Base-by-base conservation (phyloP, 2,329 filamentous ascomycete species). In the Xylariaceae sp. region DNA sequence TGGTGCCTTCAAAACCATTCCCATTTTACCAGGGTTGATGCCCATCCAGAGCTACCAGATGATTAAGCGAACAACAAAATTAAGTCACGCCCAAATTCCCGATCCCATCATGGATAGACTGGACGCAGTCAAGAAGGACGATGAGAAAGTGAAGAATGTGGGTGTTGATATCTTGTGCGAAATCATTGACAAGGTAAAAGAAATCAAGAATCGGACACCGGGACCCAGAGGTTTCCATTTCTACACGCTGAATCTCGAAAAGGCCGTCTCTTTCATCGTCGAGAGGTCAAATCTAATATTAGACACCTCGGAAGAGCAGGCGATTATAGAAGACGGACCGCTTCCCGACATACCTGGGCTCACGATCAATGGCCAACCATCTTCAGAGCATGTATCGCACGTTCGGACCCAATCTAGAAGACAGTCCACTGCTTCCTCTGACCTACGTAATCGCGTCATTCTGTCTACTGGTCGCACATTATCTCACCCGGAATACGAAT, bases 1-100 rank as follows among this genome's bases (percentile, higher is more conserved):
- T 62, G 90, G 90, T 3, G 79, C 81, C 2, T 96, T 99, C 72
- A 89, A 88, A 70, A 82, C 81, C 2, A 87, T 96, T 19, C 87
- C 89, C 6, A 95, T 99, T 58, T 88, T 99, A 48, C 92, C 94
- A 0, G 94, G 94, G 1, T 75, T 99, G 62, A 96, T 99, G 91
- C 94, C 94, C 11, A 90, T 99, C 45, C 94, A 99, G 71, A 95
- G 89, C 71, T 97, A 95, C 70, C 89, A 95, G 67, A 97, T 96
- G 75, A 82, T 99, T 62, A 90, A 90, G 63, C 78, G 94, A 55
- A 96, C 92, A 31, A 92, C 91, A 19, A 99, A 97, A 71, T 79
- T 99, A 39, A 96, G 90, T 67, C 90, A 96, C 67, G 92, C 91
- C 42, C 85, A 80, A 54, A 77, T 97, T 40, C 94, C 94, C 0